Conservation (phyloP, 83 land plant genomes). For the Picea mariana region DNA sequence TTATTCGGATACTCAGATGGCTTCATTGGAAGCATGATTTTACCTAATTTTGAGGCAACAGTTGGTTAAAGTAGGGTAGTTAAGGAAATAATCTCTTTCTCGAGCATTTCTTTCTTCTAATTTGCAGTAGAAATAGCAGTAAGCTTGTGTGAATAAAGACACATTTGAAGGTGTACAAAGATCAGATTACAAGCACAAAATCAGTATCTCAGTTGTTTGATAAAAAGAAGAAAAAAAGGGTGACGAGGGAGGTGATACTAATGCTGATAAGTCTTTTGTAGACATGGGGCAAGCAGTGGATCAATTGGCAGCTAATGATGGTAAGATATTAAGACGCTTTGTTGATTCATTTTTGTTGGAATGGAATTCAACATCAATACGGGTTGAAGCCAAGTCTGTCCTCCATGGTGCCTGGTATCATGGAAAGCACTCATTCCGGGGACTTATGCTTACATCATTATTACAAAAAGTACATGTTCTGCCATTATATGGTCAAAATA, state of each 20-base stretch:
- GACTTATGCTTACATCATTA: conserved; percentile 48
- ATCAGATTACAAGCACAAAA: too few species aligned
- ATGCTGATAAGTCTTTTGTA: conserved; percentile 20
- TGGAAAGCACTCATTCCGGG: conserved; percentile 71
- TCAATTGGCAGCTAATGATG: conserved; percentile 68
- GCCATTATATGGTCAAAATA: conserved; percentile 48
- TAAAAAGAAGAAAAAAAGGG: too few species aligned
- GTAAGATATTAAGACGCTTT: conserved; percentile 55
- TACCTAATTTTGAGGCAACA: too few species aligned
- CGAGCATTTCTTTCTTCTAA: too few species aligned
- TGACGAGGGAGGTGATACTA: too few species aligned
- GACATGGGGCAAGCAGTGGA: conserved; percentile 93
- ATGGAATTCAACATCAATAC: conserved; percentile 88
- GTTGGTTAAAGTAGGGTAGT: too few species aligned
- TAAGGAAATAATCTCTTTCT: too few species aligned
- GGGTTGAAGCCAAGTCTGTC: conserved; percentile 80
- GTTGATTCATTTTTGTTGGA: conserved; percentile 78
- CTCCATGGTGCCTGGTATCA: conserved; percentile 92
- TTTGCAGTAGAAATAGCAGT: too few species aligned
- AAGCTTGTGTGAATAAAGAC: too few species aligned
- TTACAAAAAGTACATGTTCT: conserved; percentile 65
- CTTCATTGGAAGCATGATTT: too few species aligned
- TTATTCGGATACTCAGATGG: too few species aligned
- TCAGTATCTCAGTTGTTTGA: conserved; percentile 19
- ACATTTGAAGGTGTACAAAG: too few species aligned